phyloP scores from a whole-genome alignment of 2,329 filamentous ascomycete species.

The Cryphonectria parasitica region DNA sequence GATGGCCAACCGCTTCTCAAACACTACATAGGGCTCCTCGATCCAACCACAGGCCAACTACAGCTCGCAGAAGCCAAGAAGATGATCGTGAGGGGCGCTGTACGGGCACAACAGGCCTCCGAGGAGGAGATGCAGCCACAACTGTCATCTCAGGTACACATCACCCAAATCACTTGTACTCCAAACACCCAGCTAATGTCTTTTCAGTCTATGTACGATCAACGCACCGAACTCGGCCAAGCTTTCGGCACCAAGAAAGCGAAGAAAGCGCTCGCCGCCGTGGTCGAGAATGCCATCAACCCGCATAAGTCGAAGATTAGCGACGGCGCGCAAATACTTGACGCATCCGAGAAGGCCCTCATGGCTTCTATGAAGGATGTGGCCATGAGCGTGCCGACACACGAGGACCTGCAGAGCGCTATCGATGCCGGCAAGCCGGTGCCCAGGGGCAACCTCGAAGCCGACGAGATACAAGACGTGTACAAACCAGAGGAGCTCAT shows the following conservation, averaged over 20 bases:
- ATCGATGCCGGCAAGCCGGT: constrained; percentile 73
- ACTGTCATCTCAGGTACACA: constrained; percentile 42
- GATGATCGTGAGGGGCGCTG: constrained; percentile 62
- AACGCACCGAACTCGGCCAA: constrained; percentile 71
- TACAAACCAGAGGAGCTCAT: constrained; percentile 71
- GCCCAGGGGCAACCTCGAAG: constrained; percentile 69
- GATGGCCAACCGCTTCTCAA: constrained; percentile 53
- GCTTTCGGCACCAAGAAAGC: constrained; percentile 87
- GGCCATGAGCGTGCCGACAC: constrained; percentile 68
- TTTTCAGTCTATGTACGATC: constrained; percentile 60
- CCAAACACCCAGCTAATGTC: constrained; percentile 14
- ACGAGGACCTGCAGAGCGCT: constrained; percentile 65
- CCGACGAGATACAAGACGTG: constrained; percentile 70
- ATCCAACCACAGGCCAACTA: constrained; percentile 61
- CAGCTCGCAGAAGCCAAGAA: constrained; percentile 67
- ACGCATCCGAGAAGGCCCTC: constrained; percentile 61
- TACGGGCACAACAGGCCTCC: constrained; percentile 58
- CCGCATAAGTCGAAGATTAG: constrained; percentile 43
- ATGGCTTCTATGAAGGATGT: constrained; percentile 65
- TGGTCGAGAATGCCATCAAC: constrained; percentile 72
- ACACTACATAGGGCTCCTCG: constrained; percentile 68
- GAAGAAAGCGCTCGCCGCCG: constrained; percentile 73
- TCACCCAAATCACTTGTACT: not conserved
- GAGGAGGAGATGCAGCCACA: constrained; percentile 49
- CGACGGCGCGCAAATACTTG: constrained; percentile 51